Percentiles rank a stretch among this genome's conserved stretches.
Conservation (phyloP, 106 monocot species). For the Acorus gramineus region DNA sequence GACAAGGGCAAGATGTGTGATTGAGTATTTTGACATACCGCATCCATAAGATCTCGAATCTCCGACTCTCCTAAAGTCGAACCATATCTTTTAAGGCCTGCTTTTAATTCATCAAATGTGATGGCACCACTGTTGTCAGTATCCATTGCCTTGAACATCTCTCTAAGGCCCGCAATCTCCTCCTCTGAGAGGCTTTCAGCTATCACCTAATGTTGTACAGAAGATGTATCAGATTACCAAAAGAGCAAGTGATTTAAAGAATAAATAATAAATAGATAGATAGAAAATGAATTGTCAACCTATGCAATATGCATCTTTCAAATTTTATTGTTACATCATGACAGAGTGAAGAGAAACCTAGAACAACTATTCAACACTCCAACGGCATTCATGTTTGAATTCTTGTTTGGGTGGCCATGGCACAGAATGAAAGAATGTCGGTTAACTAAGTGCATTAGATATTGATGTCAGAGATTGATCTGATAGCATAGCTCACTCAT, state of each 20-base stretch:
- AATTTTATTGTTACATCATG: too few species aligned
- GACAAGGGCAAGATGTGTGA: too few species aligned
- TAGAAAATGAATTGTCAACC: not conserved
- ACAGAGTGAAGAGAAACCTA: too few species aligned
- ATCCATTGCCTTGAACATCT: slow-evolving; percentile 28
- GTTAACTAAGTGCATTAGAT: too few species aligned
- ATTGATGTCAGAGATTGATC: too few species aligned
- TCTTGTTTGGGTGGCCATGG: too few species aligned
- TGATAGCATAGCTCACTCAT: too few species aligned
- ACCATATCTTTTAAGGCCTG: slow-evolving; percentile 23
- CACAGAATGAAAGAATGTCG: too few species aligned
- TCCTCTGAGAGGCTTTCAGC: slow-evolving; percentile 32
- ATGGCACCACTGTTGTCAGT: slow-evolving; percentile 26
- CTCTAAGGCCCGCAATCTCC: slow-evolving; percentile 27
- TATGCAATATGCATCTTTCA: not conserved
- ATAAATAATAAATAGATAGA: not conserved
- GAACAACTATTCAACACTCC: too few species aligned
- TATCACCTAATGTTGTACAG: slow-evolving; percentile 10
- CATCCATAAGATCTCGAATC: slow-evolving; percentile 30
- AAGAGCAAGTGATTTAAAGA: not conserved
- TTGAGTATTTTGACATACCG: slow-evolving; percentile 10
- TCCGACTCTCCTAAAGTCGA: slow-evolving; percentile 24
- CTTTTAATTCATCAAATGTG: slow-evolving; percentile 30
- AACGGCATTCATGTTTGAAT: too few species aligned
- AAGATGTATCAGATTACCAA: not conserved